Percentiles rank a stretch among this genome's conserved stretches.
phyloP scores from a whole-genome alignment of 768 basidiomycete species.

The Russula foetens region DNA sequence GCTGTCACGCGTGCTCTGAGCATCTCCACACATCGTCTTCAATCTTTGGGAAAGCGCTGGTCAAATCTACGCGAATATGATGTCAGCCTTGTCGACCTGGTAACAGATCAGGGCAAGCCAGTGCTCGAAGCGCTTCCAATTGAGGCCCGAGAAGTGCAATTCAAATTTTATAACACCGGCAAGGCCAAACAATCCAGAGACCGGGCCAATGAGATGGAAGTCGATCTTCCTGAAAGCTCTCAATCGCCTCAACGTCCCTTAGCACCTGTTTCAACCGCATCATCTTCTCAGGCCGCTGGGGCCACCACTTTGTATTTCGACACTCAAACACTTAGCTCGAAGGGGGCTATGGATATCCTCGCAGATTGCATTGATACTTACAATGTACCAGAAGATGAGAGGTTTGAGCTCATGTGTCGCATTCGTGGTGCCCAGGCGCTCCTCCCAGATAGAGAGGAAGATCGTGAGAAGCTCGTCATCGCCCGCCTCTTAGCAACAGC shows the following conservation, averaged over 20 bases:
- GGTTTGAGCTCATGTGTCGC: conserved; percentile 81
- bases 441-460: conserved; percentile 44
- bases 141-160: conserved; percentile 72
- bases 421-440: conserved; percentile 75
- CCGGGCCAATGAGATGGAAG: conserved; percentile 36
- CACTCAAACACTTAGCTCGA: conserved; percentile 49
- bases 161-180: conserved; percentile 71
- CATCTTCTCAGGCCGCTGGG: conserved; percentile 31
- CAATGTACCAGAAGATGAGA: conserved; percentile 70
- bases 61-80: conserved; percentile 74
- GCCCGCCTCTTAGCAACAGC: conserved; percentile 82
- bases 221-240: conserved; percentile 38
- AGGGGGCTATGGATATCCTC: conserved; percentile 67
- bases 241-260: conserved; percentile 33
- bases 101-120: conserved; percentile 41
- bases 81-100: conserved; percentile 66
- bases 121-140: conserved; percentile 56
- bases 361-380: conserved; percentile 62
- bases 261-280: conserved; percentile 27
- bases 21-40: conserved; percentile 72
- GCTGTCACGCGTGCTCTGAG: conserved; percentile 77
- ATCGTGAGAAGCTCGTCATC: conserved; percentile 72
- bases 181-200: conserved; percentile 22
- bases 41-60: conserved; percentile 81
- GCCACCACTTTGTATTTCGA: conserved; percentile 57